Conservation (phyloP, 768 basidiomycete genomes). For the Lactarius hengduanensis region DNA sequence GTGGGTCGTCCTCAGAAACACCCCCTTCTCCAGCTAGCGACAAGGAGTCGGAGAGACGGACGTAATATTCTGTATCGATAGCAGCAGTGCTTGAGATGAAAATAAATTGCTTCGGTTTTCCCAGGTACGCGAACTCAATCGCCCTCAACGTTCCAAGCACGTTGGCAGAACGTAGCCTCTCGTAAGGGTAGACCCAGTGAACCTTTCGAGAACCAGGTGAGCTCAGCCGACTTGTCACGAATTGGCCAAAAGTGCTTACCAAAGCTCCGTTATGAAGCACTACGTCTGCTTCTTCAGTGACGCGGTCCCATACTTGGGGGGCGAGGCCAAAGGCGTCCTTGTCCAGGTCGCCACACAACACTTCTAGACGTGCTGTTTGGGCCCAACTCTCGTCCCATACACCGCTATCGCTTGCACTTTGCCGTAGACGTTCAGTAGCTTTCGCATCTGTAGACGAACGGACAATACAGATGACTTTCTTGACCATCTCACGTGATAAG, state of each 20-base stretch:
- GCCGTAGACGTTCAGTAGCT: constrained; percentile 67
- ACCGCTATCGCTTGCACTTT: constrained; percentile 71
- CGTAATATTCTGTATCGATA: constrained; percentile 88
- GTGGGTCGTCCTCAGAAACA: constrained; percentile 82
- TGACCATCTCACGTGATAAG: constrained; percentile 62
- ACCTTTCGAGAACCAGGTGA: constrained; percentile 49
- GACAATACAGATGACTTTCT: constrained; percentile 91
- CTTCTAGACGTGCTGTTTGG: constrained; percentile 61
- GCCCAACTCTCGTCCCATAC: constrained; percentile 92
- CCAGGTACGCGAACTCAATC: constrained; percentile 70
- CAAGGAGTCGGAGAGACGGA: constrained; percentile 76
- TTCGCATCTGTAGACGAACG: constrained; percentile 62
- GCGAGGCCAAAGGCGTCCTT: constrained; percentile 72
- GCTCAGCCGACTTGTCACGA: constrained; percentile 2
- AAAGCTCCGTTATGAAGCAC: constrained; percentile 96
- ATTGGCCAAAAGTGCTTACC: constrained; percentile 45
- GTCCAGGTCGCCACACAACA: constrained; percentile 82
- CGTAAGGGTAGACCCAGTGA: constrained; percentile 99
- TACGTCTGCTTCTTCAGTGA: constrained; percentile 73
- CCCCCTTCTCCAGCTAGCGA: constrained; percentile 52
- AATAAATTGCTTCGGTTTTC: constrained; percentile 74
- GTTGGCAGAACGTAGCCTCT: constrained; percentile 87
- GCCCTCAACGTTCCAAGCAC: constrained; percentile 89
- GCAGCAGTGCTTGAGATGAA: constrained; percentile 98
- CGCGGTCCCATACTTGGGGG: constrained; percentile 57